Conservation (phyloP, 345 rosid species). For the Citrus medica region DNA sequence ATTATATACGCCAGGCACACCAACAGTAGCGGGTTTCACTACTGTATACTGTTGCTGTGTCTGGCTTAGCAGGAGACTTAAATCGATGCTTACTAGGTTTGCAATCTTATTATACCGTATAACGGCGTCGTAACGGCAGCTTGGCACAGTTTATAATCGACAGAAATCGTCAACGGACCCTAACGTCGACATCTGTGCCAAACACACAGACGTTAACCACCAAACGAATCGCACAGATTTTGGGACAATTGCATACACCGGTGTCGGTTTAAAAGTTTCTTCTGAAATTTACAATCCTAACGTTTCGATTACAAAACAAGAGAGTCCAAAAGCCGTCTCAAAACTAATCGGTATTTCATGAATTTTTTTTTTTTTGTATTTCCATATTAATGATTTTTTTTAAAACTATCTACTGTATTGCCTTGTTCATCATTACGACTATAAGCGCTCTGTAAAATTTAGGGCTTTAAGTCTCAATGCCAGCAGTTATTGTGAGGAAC, state of each 20-base stretch:
- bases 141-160: neutral
- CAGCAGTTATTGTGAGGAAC: slow-evolving; percentile 19
- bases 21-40: no score
- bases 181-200: neutral
- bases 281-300: slow-evolving; percentile 10
- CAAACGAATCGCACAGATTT: neutral
- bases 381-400: neutral
- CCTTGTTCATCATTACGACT: neutral
- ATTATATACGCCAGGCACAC: no score
- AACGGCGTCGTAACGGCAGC: neutral
- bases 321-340: neutral
- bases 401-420: neutral
- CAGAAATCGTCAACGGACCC: no score
- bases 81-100: neutral
- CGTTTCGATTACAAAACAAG: neutral
- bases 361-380: neutral
- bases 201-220: neutral
- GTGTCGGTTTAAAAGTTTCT: neutral
- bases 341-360: neutral
- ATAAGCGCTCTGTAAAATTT: neutral
- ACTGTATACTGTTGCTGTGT: no score
- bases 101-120: no score
- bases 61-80: no score
- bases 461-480: slow-evolving; percentile 14
- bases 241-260: neutral